Percentiles rank a stretch among this genome's conserved stretches.
These are phyloP conservation scores for Rostrohypoxylon terebratum DNA, from an alignment of 495 filamentous ascomycete genomes.

Conservation along the genomic window DNA sequence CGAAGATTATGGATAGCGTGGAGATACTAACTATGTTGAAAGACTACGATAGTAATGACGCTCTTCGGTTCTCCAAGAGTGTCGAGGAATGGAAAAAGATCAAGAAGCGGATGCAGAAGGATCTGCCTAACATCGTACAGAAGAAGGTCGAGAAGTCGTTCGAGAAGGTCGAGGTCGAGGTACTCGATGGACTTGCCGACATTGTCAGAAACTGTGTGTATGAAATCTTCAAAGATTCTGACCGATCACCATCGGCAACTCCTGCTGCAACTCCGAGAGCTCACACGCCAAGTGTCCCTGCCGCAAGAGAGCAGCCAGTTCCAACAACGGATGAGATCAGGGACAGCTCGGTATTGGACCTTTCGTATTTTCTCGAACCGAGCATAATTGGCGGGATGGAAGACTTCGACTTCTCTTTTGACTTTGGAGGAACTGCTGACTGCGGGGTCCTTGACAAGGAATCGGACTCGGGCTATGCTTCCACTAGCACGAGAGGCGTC, in stretches of 20 bases:
- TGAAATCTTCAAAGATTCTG: constrained; percentile 44
- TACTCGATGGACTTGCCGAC: constrained; percentile 41
- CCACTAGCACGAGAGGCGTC: constrained; percentile 34
- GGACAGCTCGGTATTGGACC: constrained; percentile 29
- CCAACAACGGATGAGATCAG: constrained; percentile 15
- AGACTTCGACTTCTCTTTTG: constrained; percentile 31
- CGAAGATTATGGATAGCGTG: neutral
- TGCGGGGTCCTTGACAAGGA: constrained; percentile 28
- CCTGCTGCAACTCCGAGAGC: constrained; percentile 44
- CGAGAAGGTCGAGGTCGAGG: constrained; percentile 41
- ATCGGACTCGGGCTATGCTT: constrained; percentile 47
- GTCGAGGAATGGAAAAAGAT: constrained; percentile 41
- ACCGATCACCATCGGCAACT: constrained; percentile 34
- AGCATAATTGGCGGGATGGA: constrained; percentile 17
- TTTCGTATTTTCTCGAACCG: constrained; percentile 33
- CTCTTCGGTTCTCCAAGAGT: constrained; percentile 31
- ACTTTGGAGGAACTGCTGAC: constrained; percentile 19
- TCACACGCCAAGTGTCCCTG: constrained; percentile 36
- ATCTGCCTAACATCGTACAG: constrained; percentile 43
- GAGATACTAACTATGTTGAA: constrained; percentile 27
- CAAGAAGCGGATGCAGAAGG: constrained; percentile 44
- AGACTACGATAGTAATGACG: constrained; percentile 49
- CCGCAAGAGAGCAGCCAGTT: constrained; percentile 9
- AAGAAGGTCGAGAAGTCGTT: constrained; percentile 45
- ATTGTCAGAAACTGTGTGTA: constrained; percentile 42